A percentile compares a stretch with the other conserved stretches of the same genome.
Evolutionary conservation across 495 filamentous ascomycete genomes (phyloP).

Genomic region (Acidomyces sp.): DNA sequence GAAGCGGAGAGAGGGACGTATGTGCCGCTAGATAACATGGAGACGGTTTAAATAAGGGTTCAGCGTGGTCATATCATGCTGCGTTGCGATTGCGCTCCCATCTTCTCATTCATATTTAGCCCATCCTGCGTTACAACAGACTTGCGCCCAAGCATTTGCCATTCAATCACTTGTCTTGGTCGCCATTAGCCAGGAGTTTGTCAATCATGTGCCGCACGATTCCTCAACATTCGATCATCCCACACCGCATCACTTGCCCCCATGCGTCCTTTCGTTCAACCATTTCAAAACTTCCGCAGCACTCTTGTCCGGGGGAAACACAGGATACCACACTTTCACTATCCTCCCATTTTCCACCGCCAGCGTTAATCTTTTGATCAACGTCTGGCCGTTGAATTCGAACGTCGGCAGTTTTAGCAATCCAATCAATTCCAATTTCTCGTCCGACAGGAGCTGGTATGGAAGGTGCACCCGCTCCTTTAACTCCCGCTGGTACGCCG

Average conservation of each 20-base stretch:
- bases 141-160: no score
- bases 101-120: no score
- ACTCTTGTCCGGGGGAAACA: slow-evolving; percentile 24
- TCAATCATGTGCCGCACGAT: no score
- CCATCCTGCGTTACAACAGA: no score
- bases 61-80: no score
- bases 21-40: slow-evolving; percentile 17
- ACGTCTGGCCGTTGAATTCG: slow-evolving; percentile 19
- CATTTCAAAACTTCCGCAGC: slow-evolving; percentile 20
- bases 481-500: slow-evolving; percentile 21
- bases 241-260: neutral
- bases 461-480: slow-evolving; percentile 20
- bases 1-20: slow-evolving; percentile 18
- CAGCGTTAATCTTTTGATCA: slow-evolving; percentile 23
- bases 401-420: slow-evolving; percentile 19
- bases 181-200: no score
- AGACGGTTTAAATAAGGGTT: slow-evolving; percentile 20
- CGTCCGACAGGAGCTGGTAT: slow-evolving; percentile 25
- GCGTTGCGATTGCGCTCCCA: no score
- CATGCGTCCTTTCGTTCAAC: slow-evolving; percentile 12
- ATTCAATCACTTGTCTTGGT: no score
- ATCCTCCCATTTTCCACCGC: slow-evolving; percentile 21
- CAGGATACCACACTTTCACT: slow-evolving; percentile 24
- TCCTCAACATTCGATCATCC: slow-evolving; percentile 3
- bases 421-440: slow-evolving; percentile 19